Base-by-base conservation (phyloP, 2,329 filamentous ascomycete genomes). In the Trichoderma simmonsii region DNA sequence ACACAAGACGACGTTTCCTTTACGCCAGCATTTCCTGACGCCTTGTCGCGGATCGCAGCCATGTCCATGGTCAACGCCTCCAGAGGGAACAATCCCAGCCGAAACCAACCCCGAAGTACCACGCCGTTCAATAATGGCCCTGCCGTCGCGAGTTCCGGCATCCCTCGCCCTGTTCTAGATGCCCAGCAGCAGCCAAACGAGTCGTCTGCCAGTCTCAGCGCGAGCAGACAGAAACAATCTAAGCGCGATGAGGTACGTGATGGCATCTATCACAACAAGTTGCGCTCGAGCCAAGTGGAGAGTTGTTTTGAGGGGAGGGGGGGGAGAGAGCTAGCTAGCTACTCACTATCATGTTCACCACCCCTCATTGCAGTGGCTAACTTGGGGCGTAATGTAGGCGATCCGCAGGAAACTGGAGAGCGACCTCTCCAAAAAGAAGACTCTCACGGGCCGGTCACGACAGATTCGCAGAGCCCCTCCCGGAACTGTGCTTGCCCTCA, bases 371-470 rank as follows among this genome's bases (percentile, higher is more conserved):
- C 18, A 43, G 28, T 65, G 54, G 62, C 72, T 70, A 69, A 75
- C 69, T 28, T 6, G 24, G 24, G 64, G 57, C 56, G n/a, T 26
- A 15, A 65, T 63, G 75, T 80, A 98, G 96, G 96, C 96, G 67
- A 98, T 99, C 81, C 94, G 96, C 79, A 91, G 91, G 79, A 98
- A 98, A 86, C 92, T 99, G 86, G 96, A 99, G 86, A 95, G 89
- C 80, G 96, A 99, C 81, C 91, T 99, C 85, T 97, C 90, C 88
- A 98, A 98, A 87, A 98, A 98, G 90, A 97, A 94, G 85, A 90
- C 94, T 79, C 88, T 90, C 73, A 90, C 91, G 75, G 88, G 89
- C 77, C 91, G 94, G 77, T 91, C 94, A 76, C 91, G 94, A 76
- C 93, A 93, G 79, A 93, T 92, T 73, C 92, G 95, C 81, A 98